Conservation (phyloP, 768 basidiomycete genomes). For the Phylloporus scabripes region DNA sequence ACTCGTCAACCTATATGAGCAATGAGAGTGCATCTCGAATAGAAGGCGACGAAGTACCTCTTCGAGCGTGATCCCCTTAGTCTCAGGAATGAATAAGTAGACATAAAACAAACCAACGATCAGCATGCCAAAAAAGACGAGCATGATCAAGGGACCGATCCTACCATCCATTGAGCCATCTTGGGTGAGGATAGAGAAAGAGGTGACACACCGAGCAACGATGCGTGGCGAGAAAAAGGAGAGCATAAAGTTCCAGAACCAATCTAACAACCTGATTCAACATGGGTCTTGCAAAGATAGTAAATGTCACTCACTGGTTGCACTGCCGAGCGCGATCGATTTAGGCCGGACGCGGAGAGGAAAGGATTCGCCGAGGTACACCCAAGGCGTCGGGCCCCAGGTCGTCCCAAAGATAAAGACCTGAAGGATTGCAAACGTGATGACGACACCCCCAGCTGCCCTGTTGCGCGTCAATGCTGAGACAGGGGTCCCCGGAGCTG, state of each 20-base stretch:
- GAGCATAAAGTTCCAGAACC: conserved; percentile 74
- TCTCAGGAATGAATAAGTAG: conserved; percentile 75
- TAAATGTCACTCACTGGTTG: conserved; percentile 34
- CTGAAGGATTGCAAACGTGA: conserved; percentile 74
- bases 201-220: conserved; percentile 40
- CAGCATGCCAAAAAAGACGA: conserved; percentile 75
- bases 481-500: conserved; percentile 44
- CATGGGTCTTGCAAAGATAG: too few relatives aligned
- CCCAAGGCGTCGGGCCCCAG: conserved; percentile 77
- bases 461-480: conserved; percentile 49
- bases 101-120: conserved; percentile 67
- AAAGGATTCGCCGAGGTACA: conserved; percentile 76
- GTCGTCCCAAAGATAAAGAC: conserved; percentile 67
- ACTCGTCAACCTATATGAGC: conserved; percentile 56
- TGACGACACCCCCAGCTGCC: conserved; percentile 58
- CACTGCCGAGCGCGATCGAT: conserved; percentile 69
- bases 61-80: conserved; percentile 69
- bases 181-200: not conserved
- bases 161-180: conserved; percentile 22
- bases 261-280: conserved; percentile 29
- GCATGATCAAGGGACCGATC: conserved; percentile 68
- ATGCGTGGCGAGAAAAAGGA: conserved; percentile 70
- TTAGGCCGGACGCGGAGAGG: conserved; percentile 76
- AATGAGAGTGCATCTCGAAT: not conserved
- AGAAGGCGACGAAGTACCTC: not conserved